Conservation (phyloP, 2,329 filamentous ascomycete species). For the Nigrospora oryzae region DNA sequence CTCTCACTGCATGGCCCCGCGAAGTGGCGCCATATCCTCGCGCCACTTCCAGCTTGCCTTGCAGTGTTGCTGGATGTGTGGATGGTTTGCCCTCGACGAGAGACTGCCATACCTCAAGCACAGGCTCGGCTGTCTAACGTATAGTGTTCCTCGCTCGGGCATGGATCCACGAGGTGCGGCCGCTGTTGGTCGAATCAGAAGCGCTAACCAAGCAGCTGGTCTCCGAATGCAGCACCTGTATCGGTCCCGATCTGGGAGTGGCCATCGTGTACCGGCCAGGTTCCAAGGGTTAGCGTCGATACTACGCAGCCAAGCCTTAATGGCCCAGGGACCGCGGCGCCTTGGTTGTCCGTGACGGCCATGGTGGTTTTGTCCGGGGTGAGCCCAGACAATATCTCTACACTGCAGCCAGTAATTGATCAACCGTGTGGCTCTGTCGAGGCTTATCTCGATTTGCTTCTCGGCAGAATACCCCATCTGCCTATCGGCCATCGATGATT, state of each 20-base stretch:
- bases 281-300: not conserved
- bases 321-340: not conserved
- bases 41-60: no score
- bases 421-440: not conserved
- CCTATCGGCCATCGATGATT: not conserved
- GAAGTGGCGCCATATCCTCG: no score
- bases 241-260: not conserved
- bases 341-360: not conserved
- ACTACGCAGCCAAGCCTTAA: not conserved
- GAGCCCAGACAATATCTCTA: not conserved
- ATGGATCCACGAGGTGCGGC: not conserved
- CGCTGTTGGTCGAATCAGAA: no score
- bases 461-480: not conserved
- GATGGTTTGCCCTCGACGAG: no score
- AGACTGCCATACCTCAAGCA: not conserved
- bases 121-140: not conserved
- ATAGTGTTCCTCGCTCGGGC: not conserved
- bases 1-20: no score
- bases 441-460: not conserved
- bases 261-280: not conserved
- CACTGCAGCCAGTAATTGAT: not conserved
- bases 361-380: not conserved
- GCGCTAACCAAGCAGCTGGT: no score
- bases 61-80: no score
- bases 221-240: no score